Evolutionary conservation across 805 yeast genomes (phyloP), one percentile per base, ranked within the genome.

Genomic region (Blastobotrys peoriensis): DNA sequence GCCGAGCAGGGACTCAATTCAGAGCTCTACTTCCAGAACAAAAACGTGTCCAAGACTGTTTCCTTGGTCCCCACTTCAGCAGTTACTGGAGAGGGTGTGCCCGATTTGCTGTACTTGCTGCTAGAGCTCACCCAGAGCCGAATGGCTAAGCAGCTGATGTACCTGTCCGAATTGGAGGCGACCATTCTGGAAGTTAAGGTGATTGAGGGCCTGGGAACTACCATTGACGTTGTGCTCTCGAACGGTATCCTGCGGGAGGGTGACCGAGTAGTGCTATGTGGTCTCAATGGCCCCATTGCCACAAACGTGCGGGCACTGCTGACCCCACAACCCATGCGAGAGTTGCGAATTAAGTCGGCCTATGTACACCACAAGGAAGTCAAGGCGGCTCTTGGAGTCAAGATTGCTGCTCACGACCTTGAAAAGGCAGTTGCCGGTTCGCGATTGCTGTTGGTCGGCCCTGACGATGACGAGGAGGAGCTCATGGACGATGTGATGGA

Each of bases 361-460:
- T 93, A 93, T 64, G 78, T 89, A 41, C 98, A 94, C 64, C 93
- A 87, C 70, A 93, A 93, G 65, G 95, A 91, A 69, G 98, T 93
- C 48, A 93, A 91, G 72, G 99, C 99, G 21, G 98, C 99, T 33
- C 75, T 93, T 56, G 99, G 99, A 78, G 97, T 93, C 46, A 89
- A 93, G 76, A 87, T 93, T 64, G 94, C 98, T 45, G 99, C 98
- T 34, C 86, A 86, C 63, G 98, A 93, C 63, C 78, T 93, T 56
- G 98, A 93, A 61, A 91, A 93, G 69, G 98, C 99, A 9, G 96
- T 93, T 62, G 97, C 99, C 38, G 99, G 99, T 70, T 93, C 98
- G 19, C 78, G 98, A 64, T 73, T 93, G 65, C 70, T 93, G 51
- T 91, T 91, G 57, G 97, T 89, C 53, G 96, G 96, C 36, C 95